A percentile compares a stretch with the other conserved stretches of the same genome.
phyloP scores from a whole-genome alignment of 2,329 filamentous ascomycete species.

The Colletotrichum eremochloae region DNA sequence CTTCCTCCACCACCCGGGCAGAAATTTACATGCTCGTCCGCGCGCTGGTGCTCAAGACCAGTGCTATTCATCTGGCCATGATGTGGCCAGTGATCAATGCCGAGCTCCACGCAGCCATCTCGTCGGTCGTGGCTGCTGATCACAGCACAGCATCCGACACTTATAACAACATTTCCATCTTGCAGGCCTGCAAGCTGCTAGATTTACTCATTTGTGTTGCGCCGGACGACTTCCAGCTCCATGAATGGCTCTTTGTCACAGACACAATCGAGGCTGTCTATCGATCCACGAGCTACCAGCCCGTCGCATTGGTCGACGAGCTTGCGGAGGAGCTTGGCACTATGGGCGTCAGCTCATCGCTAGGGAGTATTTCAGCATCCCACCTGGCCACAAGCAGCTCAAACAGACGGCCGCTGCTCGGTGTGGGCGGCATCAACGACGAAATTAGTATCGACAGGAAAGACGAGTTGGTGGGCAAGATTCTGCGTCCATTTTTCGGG shows the following conservation, averaged over 20 bases:
- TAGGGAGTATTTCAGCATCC: slow-evolving; percentile 54
- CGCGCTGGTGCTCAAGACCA: slow-evolving; percentile 83
- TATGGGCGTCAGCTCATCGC: slow-evolving; percentile 50
- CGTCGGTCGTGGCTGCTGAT: slow-evolving; percentile 78
- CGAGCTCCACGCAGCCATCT: slow-evolving; percentile 85
- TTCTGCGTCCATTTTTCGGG: slow-evolving; percentile 89
- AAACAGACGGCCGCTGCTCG: slow-evolving; percentile 64
- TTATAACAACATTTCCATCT: slow-evolving; percentile 80
- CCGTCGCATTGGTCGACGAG: slow-evolving; percentile 85
- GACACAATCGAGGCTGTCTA: slow-evolving; percentile 98
- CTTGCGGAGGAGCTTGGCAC: slow-evolving; percentile 81
- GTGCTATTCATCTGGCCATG: slow-evolving; percentile 82
- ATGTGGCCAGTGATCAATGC: slow-evolving; percentile 92
- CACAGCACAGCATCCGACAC: slow-evolving; percentile 75
- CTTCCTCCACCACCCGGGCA: slow-evolving; percentile 88
- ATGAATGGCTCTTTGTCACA: slow-evolving; percentile 97
- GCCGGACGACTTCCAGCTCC: slow-evolving; percentile 97
- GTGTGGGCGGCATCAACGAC: slow-evolving; percentile 66
- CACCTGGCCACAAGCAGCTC: slow-evolving; percentile 53
- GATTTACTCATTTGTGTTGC: slow-evolving; percentile 88
- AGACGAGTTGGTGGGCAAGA: slow-evolving; percentile 79
- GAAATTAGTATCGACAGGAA: slow-evolving; percentile 70
- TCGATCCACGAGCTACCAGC: slow-evolving; percentile 75
- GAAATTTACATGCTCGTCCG: slow-evolving; percentile 92
- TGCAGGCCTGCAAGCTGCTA: slow-evolving; percentile 94